Evolutionary conservation across 257 asterid species (phyloP), one percentile per base, ranked within the genome.

Genomic region (Solanum chmielewskii): DNA sequence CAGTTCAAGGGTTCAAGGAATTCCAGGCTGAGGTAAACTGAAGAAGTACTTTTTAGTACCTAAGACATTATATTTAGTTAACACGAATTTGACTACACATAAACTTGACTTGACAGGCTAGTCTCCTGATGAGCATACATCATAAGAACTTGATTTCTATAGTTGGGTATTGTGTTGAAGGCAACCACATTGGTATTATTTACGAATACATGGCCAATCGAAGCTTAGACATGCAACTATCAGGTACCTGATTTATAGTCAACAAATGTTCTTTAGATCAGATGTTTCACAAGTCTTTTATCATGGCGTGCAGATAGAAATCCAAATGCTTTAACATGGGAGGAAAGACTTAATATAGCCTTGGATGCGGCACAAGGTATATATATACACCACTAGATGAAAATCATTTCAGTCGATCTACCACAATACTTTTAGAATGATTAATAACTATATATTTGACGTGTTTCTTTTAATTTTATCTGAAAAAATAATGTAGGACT

Each of bases 271-370:
- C 16, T 68, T 68, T 13, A 25, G 21, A 68, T 68, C 21, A 27
- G 9, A 68, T 21, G 2, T 14, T 27, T 68, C 39, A 68, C 23
- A 68, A 68, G 75, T 68, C 11, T 68, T 29, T 82, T 11, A 82
- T 52, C 44, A 1, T 27, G 12, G 47, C 3, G n/a, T 83, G 86
- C 88, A 89, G 91, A 37, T 27, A 88, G 3, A 14, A n/a, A 70
- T 52, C 25, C 83, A n/a, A 47, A 33, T 27, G 86, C 64, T 56
- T 82, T 92, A 89, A 91, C 91, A 45, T 92, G 93, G 95, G 73
- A 84, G 23, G 87, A 45, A 68, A 90, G 93, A 75, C 88, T 92
- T 85, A 70, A 81, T 27, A 89, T 92, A 29, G 83, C 90, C 33
- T 18, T 73, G 56, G 95, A 89, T 87, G 90, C 92, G 41, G 77